phyloP scores from a whole-genome alignment of 106 monocot species.

The Acorus gramineus region DNA sequence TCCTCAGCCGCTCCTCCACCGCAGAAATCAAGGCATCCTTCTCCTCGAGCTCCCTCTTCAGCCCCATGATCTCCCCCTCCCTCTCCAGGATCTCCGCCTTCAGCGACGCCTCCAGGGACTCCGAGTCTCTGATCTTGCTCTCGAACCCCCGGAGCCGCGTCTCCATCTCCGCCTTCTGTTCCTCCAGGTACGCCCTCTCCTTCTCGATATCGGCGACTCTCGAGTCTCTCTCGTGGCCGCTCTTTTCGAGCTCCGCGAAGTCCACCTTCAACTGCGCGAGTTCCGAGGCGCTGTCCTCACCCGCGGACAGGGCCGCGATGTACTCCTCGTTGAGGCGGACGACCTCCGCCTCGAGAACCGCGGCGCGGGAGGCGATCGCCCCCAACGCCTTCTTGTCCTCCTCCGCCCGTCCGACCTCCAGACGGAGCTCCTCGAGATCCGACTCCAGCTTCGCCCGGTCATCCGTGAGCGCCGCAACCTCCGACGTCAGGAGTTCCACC shows the following conservation, averaged over 20 bases:
- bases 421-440: not conserved
- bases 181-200: not conserved
- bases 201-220: not conserved
- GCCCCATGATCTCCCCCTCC: not conserved
- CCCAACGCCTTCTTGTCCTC: not conserved
- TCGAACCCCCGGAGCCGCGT: not conserved
- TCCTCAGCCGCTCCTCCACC: constrained; percentile 1
- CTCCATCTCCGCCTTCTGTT: not conserved
- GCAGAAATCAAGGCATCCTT: not conserved
- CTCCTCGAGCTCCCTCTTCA: not conserved
- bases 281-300: constrained; percentile 10
- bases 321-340: constrained; percentile 18
- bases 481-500: not conserved
- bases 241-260: not conserved
- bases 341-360: constrained; percentile 21
- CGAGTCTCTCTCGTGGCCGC: not conserved
- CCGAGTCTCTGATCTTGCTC: not conserved
- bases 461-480: not conserved
- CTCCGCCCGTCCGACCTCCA: not conserved
- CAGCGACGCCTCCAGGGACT: too few species aligned
- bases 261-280: not conserved
- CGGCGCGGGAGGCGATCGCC: constrained; percentile 11
- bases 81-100: not conserved
- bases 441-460: constrained; percentile 5
- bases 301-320: constrained; percentile 8